Evolutionary conservation across 2,329 filamentous ascomycete genomes (phyloP).

Genomic region (Colletotrichum destructivum): DNA sequence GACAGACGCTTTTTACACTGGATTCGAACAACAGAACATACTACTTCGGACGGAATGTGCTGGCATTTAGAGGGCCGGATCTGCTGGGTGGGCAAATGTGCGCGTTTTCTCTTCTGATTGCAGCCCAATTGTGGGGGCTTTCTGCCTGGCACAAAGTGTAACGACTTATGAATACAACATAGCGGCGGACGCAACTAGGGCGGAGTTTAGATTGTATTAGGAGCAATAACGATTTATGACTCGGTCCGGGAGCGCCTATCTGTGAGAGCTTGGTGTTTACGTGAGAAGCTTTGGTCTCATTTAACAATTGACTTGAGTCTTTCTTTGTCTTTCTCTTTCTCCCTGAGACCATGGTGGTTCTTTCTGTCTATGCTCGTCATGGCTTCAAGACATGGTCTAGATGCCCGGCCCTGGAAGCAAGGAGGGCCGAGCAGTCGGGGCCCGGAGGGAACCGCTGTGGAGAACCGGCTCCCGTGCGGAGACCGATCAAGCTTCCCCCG

Average conservation of each 20-base stretch:
- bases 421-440: too few relatives aligned
- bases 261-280: background rate
- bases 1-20: conserved; percentile 3
- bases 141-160: conserved; percentile 39
- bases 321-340: background rate
- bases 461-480: too few relatives aligned
- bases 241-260: background rate
- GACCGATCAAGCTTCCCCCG: too few relatives aligned
- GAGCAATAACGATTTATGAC: conserved; percentile 41
- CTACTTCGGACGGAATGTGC: conserved; percentile 20
- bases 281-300: background rate
- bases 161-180: conserved; percentile 42
- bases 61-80: conserved; percentile 37
- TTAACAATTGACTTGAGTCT: background rate
- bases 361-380: too few relatives aligned
- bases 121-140: conserved; percentile 14
- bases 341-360: too few relatives aligned
- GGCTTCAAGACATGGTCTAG: too few relatives aligned
- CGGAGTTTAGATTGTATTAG: conserved; percentile 41
- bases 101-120: conserved; percentile 30
- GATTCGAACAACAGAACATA: conserved; percentile 38
- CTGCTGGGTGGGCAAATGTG: conserved; percentile 7
- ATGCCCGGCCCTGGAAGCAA: too few relatives aligned
- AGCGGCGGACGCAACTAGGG: conserved; percentile 37
- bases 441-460: too few relatives aligned